A percentile compares a stretch with the other conserved stretches of the same genome.
phyloP scores from a whole-genome alignment of 140 eudicot genomes.

The Senecio squalidus region DNA sequence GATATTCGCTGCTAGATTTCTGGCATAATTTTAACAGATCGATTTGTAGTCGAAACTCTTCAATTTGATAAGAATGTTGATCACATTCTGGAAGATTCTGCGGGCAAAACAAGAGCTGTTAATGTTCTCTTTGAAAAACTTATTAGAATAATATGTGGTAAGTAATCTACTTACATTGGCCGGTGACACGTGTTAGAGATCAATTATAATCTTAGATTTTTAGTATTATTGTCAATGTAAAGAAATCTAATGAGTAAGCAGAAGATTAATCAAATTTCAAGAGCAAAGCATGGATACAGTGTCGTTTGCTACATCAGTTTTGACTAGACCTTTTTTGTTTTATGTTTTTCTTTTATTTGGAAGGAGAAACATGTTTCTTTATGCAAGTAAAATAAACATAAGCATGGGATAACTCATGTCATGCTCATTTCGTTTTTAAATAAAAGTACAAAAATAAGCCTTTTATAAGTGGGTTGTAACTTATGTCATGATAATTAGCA shows the following conservation, averaged over 20 bases:
- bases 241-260: conserved; percentile 2
- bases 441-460: conserved; percentile 1
- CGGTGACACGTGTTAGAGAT: conserved; percentile 24
- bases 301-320: conserved; percentile 23
- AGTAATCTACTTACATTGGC: conserved; percentile 29
- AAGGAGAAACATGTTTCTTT: not conserved
- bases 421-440: conserved; percentile 9
- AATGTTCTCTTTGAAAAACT: conserved; percentile 2
- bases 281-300: conserved; percentile 16
- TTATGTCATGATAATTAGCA: too few relatives aligned
- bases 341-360: not conserved
- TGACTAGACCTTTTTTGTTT: conserved; percentile 9
- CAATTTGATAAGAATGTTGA: not conserved
- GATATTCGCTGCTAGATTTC: too few relatives aligned
- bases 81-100: conserved; percentile 12
- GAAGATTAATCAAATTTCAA: conserved; percentile 13
- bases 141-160: conserved; percentile 19
- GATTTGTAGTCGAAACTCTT: too few relatives aligned
- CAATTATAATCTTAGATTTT: conserved; percentile 6
- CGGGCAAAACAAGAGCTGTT: conserved; percentile 1
- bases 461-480: too few relatives aligned
- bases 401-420: conserved; percentile 33
- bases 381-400: conserved; percentile 8
- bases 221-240: conserved; percentile 9
- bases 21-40: too few relatives aligned